A percentile compares a stretch with the other conserved stretches of the same genome.
Evolutionary conservation across 1,284 basidiomycete species (phyloP).

Genomic region (Bondarzewia mesenterica): DNA sequence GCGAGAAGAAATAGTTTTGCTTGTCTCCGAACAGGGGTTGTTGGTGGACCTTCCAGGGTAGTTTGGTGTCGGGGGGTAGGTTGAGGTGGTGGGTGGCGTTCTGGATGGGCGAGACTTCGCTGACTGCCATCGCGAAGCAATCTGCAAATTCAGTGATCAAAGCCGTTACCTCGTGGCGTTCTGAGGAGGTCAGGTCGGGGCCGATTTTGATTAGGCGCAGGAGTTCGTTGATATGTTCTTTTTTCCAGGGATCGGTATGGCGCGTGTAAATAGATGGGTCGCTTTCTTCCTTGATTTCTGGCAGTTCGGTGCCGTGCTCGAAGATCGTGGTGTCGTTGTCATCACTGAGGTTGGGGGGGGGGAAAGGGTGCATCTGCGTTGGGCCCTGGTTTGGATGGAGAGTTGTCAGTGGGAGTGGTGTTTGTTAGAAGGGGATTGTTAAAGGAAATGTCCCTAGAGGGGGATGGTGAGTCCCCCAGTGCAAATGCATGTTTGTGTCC

Average conservation of each 20-base stretch:
- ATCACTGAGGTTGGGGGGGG: too few species aligned
- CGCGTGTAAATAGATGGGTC: constrained; percentile 5
- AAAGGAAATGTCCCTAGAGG: too few species aligned
- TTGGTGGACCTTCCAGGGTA: constrained; percentile 2
- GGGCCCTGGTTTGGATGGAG: too few species aligned
- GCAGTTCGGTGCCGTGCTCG: not conserved
- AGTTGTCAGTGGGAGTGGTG: too few species aligned
- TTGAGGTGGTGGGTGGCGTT: constrained; percentile 14
- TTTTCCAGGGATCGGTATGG: constrained; percentile 15
- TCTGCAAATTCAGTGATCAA: constrained; percentile 12
- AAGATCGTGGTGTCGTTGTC: not conserved
- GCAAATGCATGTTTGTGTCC: too few species aligned
- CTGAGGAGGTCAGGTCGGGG: constrained; percentile 6
- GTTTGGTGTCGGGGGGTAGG: constrained; percentile 9
- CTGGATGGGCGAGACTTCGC: constrained; percentile 11
- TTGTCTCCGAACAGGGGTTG: not conserved
- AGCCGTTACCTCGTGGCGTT: constrained; percentile 4
- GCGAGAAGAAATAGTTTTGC: not conserved
- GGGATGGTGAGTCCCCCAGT: too few species aligned
- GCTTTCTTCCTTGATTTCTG: not conserved
- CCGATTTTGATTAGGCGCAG: constrained; percentile 14
- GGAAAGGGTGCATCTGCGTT: too few species aligned
- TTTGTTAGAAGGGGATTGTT: too few species aligned
- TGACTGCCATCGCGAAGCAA: constrained; percentile 12
- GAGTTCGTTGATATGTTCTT: constrained; percentile 17